Evolutionary conservation across 495 filamentous ascomycete species (phyloP).

Genomic region (Neurospora sp.): DNA sequence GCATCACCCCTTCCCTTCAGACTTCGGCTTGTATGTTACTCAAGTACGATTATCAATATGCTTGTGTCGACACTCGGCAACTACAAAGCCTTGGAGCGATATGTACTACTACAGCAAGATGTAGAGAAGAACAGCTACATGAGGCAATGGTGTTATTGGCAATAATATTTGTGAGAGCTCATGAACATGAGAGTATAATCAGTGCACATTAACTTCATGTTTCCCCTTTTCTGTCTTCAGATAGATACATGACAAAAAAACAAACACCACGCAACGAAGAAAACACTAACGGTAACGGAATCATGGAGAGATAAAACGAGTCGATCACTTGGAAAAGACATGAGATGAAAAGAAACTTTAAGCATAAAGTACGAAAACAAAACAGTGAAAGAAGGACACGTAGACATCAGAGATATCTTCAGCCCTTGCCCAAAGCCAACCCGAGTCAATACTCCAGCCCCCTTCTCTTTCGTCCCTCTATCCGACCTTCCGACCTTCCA

Average conservation of each 20-base stretch:
- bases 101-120: background rate
- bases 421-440: background rate
- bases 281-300: background rate
- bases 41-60: background rate
- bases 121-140: background rate
- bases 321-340: background rate
- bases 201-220: background rate
- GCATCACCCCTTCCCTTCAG: background rate
- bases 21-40: background rate
- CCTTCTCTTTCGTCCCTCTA: background rate
- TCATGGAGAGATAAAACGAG: background rate
- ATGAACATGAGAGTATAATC: background rate
- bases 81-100: background rate
- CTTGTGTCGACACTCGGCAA: background rate
- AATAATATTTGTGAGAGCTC: background rate
- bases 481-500: background rate
- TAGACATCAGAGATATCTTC: background rate
- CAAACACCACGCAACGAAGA: background rate
- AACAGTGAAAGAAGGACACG: background rate
- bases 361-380: background rate
- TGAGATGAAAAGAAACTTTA: background rate
- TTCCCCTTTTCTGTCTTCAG: background rate
- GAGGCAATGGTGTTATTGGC: background rate
- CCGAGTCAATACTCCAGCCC: background rate
- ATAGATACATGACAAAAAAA: background rate